Base-by-base conservation (phyloP, 768 basidiomycete species). In the Rhizopogon roseolus region DNA sequence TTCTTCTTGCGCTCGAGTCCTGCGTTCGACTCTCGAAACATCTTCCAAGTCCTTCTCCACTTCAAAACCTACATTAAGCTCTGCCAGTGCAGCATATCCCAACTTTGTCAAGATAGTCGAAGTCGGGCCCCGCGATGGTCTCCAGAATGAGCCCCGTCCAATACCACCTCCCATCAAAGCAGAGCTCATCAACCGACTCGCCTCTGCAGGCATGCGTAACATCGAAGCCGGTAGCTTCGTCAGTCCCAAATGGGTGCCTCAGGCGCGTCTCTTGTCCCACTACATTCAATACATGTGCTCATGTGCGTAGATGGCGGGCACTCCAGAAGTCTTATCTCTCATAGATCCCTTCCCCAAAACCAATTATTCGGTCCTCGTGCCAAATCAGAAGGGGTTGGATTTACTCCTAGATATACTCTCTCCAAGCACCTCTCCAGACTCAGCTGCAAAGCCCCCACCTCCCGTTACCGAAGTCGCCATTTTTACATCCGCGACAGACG, bases 161-260 rank as follows among this genome's bases (percentile, higher is more conserved):
- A 83, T 96, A 6, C 78, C 88, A 27, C 82, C 85, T 1, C 79
- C 81, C 28, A 71, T 87, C 55, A 95, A 95, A 67, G 81, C 85
- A 16, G 87, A 88, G 56, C 79, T 98, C 50, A 83, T 98, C 53
- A 80, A 90, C 57, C 74, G 85, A 13, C 81, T 98, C 10, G 81
- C 79, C 2, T 66, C 65, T 16, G 85, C 90, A 9, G 93, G 92
- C 0, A 64, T 84, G 60, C 73, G 74, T 56, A 81, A 74, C 53
- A 86, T 95, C 59, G 93, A 95, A 69, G 81, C 83, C 1, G 93
- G 93, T 6, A 92, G 90, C 65, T 93, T 96, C 64, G 93, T 95
- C 54, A 90, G 90, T 67, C 89, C 90, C 0, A 93, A 93, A 69
- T 92, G 92, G 88, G 88, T 95, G 25, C 93, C 93, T 0, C 93